Evolutionary conservation across 192 early-diverging fungal species (phyloP).

Genomic region (Podila verticillata): DNA sequence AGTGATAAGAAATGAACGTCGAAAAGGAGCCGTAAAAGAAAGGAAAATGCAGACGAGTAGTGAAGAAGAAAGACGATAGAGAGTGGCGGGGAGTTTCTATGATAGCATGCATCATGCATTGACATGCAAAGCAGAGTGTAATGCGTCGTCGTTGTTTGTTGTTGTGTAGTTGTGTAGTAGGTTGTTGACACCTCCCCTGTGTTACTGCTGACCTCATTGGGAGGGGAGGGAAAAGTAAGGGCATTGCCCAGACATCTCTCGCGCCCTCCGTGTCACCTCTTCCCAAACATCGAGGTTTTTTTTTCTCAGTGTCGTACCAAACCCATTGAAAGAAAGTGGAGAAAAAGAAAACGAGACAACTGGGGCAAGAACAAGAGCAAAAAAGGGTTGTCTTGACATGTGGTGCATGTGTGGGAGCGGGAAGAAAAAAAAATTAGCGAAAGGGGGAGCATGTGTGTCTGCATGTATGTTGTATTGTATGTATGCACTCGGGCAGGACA

Average conservation of each 20-base stretch:
- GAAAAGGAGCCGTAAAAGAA: background rate
- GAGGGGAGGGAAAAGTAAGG: no score
- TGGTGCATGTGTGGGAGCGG: background rate
- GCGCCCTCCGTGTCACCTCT: background rate
- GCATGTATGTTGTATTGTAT: no score
- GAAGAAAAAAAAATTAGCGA: background rate
- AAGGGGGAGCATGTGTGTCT: background rate
- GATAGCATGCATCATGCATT: conserved; percentile 3
- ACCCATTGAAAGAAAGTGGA: background rate
- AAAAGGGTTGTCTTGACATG: background rate
- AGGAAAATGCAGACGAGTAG: background rate
- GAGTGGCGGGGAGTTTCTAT: background rate
- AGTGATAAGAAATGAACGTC: no score
- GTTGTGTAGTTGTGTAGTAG: no score
- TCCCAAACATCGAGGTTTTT: background rate
- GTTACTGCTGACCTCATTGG: conserved; percentile 2
- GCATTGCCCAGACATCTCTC: no score
- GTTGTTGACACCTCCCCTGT: background rate
- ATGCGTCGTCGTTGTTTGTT: no score
- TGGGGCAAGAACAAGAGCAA: background rate
- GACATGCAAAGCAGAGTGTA: background rate
- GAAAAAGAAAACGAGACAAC: background rate
- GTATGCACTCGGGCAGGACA: no score
- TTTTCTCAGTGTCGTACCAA: background rate
- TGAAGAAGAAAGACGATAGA: background rate